These are phyloP conservation scores for Carex kokanica DNA, from an alignment of 176 grass and related monocot genomes.

Conservation along the genomic window DNA sequence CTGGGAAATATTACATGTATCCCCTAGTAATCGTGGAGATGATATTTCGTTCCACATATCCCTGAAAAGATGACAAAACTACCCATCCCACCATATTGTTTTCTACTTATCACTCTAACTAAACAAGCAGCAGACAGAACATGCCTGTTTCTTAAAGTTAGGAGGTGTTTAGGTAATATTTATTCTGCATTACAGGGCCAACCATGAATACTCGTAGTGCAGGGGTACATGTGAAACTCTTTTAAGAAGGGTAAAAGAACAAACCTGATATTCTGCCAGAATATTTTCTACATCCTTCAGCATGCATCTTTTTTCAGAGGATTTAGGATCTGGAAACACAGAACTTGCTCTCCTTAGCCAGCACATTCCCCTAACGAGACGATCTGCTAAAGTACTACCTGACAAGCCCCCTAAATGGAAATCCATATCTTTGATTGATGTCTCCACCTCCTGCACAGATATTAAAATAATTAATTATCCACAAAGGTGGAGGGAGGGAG, in stretches of 20 bases:
- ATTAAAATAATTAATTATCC: neutral
- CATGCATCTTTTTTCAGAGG: conserved; percentile 41
- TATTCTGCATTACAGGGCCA: neutral
- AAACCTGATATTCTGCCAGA: conserved; percentile 63
- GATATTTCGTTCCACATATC: too few species aligned
- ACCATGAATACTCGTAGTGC: neutral
- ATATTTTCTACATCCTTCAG: conserved; percentile 54
- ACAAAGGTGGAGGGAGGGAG: neutral
- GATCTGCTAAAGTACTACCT: conserved; percentile 34
- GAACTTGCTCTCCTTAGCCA: conserved; percentile 66
- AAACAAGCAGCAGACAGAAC: too few species aligned
- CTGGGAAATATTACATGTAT: neutral
- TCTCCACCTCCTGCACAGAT: conserved; percentile 68
- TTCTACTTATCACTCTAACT: too few species aligned
- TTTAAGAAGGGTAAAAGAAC: neutral
- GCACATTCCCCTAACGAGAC: conserved; percentile 44
- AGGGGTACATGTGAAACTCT: neutral
- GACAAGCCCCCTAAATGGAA: conserved; percentile 35
- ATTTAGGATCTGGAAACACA: conserved; percentile 48
- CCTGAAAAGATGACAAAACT: neutral
- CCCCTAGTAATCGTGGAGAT: neutral
- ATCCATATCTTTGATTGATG: conserved; percentile 53
- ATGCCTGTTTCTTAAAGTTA: too few species aligned
- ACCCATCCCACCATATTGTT: neutral
- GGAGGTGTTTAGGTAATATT: neutral